Percentiles rank a stretch among this genome's conserved stretches.
Evolutionary conservation across 108 stramenopile genomes (phyloP).

Genomic region (Pseudonitzschia multistriata): DNA sequence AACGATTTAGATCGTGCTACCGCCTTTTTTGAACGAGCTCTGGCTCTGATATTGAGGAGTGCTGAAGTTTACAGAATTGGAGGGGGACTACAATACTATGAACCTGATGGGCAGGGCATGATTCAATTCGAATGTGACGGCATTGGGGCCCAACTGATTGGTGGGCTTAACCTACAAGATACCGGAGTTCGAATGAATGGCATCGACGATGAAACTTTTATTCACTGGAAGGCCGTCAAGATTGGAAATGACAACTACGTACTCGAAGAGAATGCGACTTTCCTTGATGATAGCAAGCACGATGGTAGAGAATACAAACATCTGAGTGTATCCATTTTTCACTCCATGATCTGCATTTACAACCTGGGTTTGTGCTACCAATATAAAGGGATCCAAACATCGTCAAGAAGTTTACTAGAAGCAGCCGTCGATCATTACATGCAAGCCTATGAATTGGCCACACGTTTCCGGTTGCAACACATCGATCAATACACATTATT

Average conservation of each 20-base stretch:
- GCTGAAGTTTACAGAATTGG: constrained; percentile 2
- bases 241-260: background rate
- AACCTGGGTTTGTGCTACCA: constrained; percentile 9
- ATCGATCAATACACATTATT: constrained; percentile 14
- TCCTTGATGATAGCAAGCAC: background rate
- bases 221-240: constrained; percentile 18
- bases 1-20: constrained; percentile 3
- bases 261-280: background rate
- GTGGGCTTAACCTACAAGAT: constrained; percentile 9
- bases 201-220: constrained; percentile 2
- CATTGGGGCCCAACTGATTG: constrained; percentile 1
- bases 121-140: constrained; percentile 6
- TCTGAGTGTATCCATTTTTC: constrained; percentile 5
- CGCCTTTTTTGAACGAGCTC: constrained; percentile 8
- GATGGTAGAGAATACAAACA: constrained; percentile 11
- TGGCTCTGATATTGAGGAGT: constrained; percentile 3
- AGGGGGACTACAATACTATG: background rate
- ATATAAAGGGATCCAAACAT: constrained; percentile 14
- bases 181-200: constrained; percentile 9
- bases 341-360: constrained; percentile 14
- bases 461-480: constrained; percentile 9
- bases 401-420: constrained; percentile 7
- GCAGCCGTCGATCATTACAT: constrained; percentile 15
- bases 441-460: constrained; percentile 12
- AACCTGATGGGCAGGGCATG: constrained; percentile 12